Evolutionary conservation across 257 asterid genomes (phyloP), one percentile per base, ranked within the genome.

Genomic region (Perilla frutescens): DNA sequence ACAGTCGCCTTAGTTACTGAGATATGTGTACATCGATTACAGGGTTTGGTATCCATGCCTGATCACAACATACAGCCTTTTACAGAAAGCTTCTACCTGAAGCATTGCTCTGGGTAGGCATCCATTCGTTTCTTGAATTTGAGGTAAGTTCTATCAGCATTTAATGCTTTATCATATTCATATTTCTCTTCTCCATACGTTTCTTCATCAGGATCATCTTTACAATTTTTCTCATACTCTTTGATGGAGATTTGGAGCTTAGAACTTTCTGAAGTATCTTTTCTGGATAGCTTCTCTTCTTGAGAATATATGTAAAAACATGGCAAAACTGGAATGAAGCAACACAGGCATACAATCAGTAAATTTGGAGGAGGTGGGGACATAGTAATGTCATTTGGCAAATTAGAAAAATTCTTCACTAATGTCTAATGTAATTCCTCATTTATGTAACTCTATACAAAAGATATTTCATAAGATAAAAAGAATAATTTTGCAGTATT

Each of bases 91-190:
- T 61, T 58, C 62, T 76, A 91, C 98, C 98, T 91, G 84, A 93
- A 81, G 85, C 98, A 93, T 78, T 93, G 98, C 77, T 87, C 89
- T 48, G 92, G 96, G 81, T 84, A 82, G 57, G 88, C 85, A 77
- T 89, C 96, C 68, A 91, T 51, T 68, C 96, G 84, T 78, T 93
- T 93, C 87, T 79, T 91, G 86, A 93, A 93, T 87, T 91, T 93
- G 49, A 93, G 96, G 81, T 88, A 93, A 68, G 87, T 81, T 77
- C 98, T 84, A 75, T 93, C 97, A 34, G 96, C 98, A 74, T 80
- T 81, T 77, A 85, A 72, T 75, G 98, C 87, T 77, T 75, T 83
- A 78, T 91, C 98, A 66, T 93, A 88, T 74, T 93, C 98, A 31
- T 93, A 93, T 31, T 65, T 86, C 88, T 93, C 98, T 78, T 80